A percentile compares a stretch with the other conserved stretches of the same genome.
Evolutionary conservation across 106 monocot genomes (phyloP).

Genomic region (Phalaenopsis aphrodite): DNA sequence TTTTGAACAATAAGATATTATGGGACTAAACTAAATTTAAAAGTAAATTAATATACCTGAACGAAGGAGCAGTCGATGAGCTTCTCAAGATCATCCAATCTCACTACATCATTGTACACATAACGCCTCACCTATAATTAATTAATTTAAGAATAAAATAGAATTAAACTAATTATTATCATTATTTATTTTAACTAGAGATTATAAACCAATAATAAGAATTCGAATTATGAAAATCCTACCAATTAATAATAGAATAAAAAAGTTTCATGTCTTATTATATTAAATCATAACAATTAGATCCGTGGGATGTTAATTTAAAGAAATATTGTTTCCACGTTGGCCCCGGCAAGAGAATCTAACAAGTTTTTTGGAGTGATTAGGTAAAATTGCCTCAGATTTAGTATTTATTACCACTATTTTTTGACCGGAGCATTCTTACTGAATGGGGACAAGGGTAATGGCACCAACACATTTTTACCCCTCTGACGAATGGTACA

Average conservation of each 20-base stretch:
- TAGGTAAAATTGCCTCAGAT: constrained; percentile 5
- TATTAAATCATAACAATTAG: too few species aligned
- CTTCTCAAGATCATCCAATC: constrained; percentile 82
- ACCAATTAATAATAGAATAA: too few species aligned
- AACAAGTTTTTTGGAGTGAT: constrained; percentile 11
- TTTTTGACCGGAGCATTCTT: constrained; percentile 11
- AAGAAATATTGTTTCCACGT: neutral
- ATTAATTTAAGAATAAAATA: neutral
- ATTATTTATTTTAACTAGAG: neutral
- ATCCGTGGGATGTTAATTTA: too few species aligned
- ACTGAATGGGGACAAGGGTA: constrained; percentile 2
- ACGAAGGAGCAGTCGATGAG: constrained; percentile 87
- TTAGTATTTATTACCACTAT: constrained; percentile 6
- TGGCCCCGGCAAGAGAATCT: neutral
- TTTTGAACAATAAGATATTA: neutral
- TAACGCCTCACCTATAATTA: constrained; percentile 56
- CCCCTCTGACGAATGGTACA: constrained; percentile 18
- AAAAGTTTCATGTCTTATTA: neutral
- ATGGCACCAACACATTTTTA: constrained; percentile 11
- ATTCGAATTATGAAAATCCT: neutral
- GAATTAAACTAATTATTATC: neutral
- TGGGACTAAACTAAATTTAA: neutral
- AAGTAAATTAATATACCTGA: constrained; percentile 35
- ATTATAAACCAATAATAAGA: too few species aligned
- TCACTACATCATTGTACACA: constrained; percentile 84